Evolutionary conservation across 129 eudicot species (phyloP), one percentile per base, ranked within the genome.

Genomic region (Artemisia annua): DNA sequence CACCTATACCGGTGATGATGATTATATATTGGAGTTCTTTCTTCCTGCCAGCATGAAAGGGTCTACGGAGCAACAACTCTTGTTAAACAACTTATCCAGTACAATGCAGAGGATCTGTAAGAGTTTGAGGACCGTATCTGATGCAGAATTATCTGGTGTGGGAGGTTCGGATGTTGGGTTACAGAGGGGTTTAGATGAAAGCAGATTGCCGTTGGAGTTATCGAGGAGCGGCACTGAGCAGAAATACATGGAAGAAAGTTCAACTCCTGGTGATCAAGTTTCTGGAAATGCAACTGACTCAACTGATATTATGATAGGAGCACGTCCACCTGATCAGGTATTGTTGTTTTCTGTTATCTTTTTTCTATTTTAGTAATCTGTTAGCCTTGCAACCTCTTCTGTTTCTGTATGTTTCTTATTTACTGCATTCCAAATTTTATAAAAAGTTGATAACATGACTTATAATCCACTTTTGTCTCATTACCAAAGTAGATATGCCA

Each of bases 21-120:
- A 94, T 70, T 94, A 94, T 66, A 75, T 90, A 44, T 60, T 90
- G 69, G 98, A 90, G 85, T 86, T 94, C 26, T 94, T 90, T 85
- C 93, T 94, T 75, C 97, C 97, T n/a, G 77, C 74, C 16, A 76
- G 57, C 66, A 76, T 86, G 79, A 80, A 70, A 71, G 91, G 82
- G 54, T 73, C 73, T 61, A 79, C 82, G 15, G 98, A 93, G 69
- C 96, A 92, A 71, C 91, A 85, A 55, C 82, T 82, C 12, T 65
- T 93, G 77, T 71, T 90, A 70, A 83, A 89, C 67, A 85, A 82
- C 73, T 72, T 94, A 49, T 86, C 91, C 5, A 60, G 81, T 79
- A 93, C 95, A 3, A 87, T 89, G 92, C 92, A 89, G 61, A 79
- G 79, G 84, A 76, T 85, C 5, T 89, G 92, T 64, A 84, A 39